Evolutionary conservation across 257 asterid species (phyloP), one percentile per base, ranked within the genome.

Genomic region (Gentiana macrophylla): DNA sequence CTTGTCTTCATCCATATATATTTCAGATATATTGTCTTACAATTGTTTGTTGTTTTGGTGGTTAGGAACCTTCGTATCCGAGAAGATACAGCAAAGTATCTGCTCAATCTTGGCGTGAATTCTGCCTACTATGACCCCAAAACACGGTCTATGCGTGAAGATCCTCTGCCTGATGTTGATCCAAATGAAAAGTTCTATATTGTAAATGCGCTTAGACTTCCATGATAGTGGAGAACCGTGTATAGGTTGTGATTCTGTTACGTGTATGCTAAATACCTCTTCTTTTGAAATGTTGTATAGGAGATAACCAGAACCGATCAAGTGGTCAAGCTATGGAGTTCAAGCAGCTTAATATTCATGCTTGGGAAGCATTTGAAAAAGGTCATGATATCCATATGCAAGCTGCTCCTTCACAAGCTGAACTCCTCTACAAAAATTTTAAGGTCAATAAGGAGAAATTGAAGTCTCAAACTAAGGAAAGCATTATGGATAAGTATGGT

Each of bases 371-470:
- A 67, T 88, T 83, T 76, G 97, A 88, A 3, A 88, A 88, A 76
- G 99, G 98, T 55, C 95, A 88, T 59, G 98, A 92, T 60, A 82
- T 92, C 60, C 98, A 92, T 66, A 81, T 83, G 94, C 98, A 92
- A 84, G 97, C 97, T 8, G 97, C 98, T 73, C 98, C 98, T 7
- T 88, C 98, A 6, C 97, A 92, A 77, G 98, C 97, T 53, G 98
- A 92, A 58, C 67, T 92, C 71, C 94, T 92, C 48, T 76, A 79
- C 60, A 92, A 83, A 59, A 92, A 81, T 62, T 92, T 74, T 75
- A 83, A 70, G 77, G 52, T 92, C 63, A 88, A 74, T 61, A 85
- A 88, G 77, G 95, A 88, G 71, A 81, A 80, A 67, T 54, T 91
- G 70, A 84, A 91, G 78, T 73, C 67, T 60, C 98, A 87, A 3